Evolutionary conservation across 345 rosid species (phyloP), one percentile per base, ranked within the genome.

Genomic region (Citrus sp.): DNA sequence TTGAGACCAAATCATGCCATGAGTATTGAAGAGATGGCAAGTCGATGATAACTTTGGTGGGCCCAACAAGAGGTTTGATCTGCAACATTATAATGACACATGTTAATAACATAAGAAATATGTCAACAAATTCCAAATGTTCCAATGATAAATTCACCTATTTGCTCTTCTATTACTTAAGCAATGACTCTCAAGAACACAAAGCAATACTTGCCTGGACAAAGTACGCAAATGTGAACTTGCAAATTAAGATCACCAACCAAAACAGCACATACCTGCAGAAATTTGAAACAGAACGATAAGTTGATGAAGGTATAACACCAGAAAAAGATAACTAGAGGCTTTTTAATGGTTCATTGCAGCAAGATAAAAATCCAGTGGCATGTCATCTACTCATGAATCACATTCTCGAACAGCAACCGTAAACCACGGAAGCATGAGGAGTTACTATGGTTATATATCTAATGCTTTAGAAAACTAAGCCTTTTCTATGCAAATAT

Each of bases 1-100:
- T 91, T 77, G 99, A 96, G 81, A 96, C 67, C 0, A 96, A 27
- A 87, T 96, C 99, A 89, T 96, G 99, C 99, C 99, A 96, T 35
- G 99, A 89, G 83, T 96, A 96, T 2, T 2, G 51, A 85, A 90
- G 72, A 67, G 75, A 1, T 72, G 67, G 90, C 77, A 94, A 87
- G 13, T 67, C 4, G 32, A 83, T 72, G 78, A 96, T 96, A 34
- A 61, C 80, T 34, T 72, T 73, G 32, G 99, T 96, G 37, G 99
- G 99, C 70, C 38, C 38, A 56, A 92, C 95, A 67, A 96, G 98
- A 40, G 99, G 98, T 81, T 78, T 87, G 85, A 96, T 96, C 99
- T 96, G 95, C 86, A 86, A 65, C 24, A 69, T 19, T 25, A 77
- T 35, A 80, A 79, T 56, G 38, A 80, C 21, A 49, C 34, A 73